Percentiles rank a stretch among this genome's conserved stretches.
These are phyloP conservation scores for Picea abies DNA, from an alignment of 83 land plant species.

Conservation along the genomic window DNA sequence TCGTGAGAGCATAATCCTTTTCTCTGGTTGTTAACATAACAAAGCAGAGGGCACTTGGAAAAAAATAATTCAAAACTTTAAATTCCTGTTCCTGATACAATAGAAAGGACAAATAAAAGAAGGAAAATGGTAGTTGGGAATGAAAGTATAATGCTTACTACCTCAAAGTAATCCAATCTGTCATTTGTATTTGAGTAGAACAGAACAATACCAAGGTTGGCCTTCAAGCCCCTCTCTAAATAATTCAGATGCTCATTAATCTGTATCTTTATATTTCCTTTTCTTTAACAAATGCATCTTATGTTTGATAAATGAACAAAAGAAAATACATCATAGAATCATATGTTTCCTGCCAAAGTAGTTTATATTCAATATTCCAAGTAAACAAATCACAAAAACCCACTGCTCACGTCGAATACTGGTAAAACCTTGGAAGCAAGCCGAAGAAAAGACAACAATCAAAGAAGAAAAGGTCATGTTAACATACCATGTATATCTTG, in stretches of 20 bases:
- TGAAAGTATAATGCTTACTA: neutral
- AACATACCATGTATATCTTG: constrained; percentile 69
- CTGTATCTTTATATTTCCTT: neutral
- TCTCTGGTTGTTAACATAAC: neutral
- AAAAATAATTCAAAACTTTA: neutral
- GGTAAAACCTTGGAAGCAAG: neutral
- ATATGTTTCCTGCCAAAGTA: too few species aligned
- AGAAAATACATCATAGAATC: too few species aligned
- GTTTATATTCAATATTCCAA: neutral
- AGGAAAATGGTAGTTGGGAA: neutral
- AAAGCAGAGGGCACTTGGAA: neutral
- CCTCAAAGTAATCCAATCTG: neutral
- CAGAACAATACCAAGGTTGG: neutral
- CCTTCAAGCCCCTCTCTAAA: neutral
- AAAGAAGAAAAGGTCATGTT: neutral
- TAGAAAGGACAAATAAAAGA: neutral
- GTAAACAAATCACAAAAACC: constrained; percentile 4
- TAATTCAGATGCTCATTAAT: neutral
- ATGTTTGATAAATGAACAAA: too few species aligned
- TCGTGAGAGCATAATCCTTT: neutral
- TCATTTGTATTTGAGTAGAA: neutral
- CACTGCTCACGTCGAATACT: neutral
- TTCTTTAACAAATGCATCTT: too few species aligned
- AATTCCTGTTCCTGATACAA: neutral
- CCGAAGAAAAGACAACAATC: neutral